phyloP scores from a whole-genome alignment of 306 rosid species.

The Datisca glomerata region DNA sequence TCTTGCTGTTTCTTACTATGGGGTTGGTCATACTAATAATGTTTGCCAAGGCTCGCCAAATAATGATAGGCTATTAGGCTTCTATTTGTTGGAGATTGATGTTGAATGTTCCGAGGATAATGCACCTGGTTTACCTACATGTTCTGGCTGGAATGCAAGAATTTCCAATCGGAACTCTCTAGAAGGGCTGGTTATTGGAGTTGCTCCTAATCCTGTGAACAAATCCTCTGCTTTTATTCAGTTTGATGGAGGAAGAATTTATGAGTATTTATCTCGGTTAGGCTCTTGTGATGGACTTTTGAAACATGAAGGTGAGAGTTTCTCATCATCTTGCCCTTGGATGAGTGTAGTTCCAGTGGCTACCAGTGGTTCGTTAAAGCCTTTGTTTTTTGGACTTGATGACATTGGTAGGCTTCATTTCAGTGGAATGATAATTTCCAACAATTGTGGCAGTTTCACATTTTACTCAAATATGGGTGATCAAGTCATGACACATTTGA shows the following conservation, averaged over 20 bases:
- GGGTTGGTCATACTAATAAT: slow-evolving; percentile 43
- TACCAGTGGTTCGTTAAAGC: slow-evolving; percentile 36
- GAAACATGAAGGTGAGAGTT: slow-evolving; percentile 43
- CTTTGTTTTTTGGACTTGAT: slow-evolving; percentile 64
- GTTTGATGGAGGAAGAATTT: slow-evolving; percentile 53
- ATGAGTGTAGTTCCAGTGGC: slow-evolving; percentile 53
- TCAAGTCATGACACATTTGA: slow-evolving; percentile 58
- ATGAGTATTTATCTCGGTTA: slow-evolving; percentile 36
- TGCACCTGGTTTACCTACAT: slow-evolving; percentile 50
- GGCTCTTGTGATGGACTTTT: slow-evolving; percentile 34
- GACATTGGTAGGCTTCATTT: slow-evolving; percentile 69
- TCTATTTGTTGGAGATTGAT: slow-evolving; percentile 67
- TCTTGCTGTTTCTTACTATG: slow-evolving; percentile 66
- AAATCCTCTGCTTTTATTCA: slow-evolving; percentile 60
- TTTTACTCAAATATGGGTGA: slow-evolving; percentile 82
- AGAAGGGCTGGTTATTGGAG: slow-evolving; percentile 46
- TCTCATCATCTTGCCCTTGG: slow-evolving; percentile 69
- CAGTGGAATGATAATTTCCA: slow-evolving; percentile 54
- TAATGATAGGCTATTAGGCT: slow-evolving; percentile 37
- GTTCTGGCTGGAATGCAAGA: slow-evolving; percentile 82
- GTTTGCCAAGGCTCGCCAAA: slow-evolving; percentile 18
- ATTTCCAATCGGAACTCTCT: slow-evolving; percentile 33
- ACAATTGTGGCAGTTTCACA: slow-evolving; percentile 77
- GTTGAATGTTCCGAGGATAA: slow-evolving; percentile 60
- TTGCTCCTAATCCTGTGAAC: slow-evolving; percentile 46